Percentiles rank a stretch among this genome's conserved stretches.
Conservation (phyloP, 306 rosid genomes). For the Gillenia trifoliata region DNA sequence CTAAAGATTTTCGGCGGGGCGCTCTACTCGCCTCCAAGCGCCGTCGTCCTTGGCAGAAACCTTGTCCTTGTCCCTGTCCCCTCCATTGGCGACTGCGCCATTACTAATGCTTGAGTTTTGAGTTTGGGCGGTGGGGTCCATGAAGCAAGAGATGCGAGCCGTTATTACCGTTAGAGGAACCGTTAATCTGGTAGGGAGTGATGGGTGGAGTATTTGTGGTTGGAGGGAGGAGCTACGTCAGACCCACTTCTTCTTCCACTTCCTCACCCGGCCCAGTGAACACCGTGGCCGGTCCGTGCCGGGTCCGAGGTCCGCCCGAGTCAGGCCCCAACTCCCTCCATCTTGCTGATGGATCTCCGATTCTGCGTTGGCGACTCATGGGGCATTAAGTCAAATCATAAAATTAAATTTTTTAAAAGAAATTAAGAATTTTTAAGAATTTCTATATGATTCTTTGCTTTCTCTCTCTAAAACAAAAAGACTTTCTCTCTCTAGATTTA, state of each 20-base stretch:
- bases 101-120: conserved; percentile 34
- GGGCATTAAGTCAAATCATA: conserved; percentile 8
- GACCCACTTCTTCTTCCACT: conserved; percentile 99
- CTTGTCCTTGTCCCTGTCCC: conserved; percentile 5
- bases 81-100: conserved; percentile 16
- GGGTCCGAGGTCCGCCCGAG: conserved; percentile 88
- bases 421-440: not conserved
- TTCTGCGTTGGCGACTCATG: conserved; percentile 34
- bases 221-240: conserved; percentile 70
- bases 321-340: conserved; percentile 99
- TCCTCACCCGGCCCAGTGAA: conserved; percentile 97
- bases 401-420: not conserved
- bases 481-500: conserved; percentile 2
- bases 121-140: conserved; percentile 92
- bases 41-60: conserved; percentile 21
- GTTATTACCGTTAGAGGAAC: conserved; percentile 59
- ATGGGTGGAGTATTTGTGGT: conserved; percentile 1
- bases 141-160: conserved; percentile 72
- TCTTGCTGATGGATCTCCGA: conserved; percentile 33
- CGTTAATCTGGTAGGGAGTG: conserved; percentile 30
- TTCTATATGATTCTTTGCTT: not conserved
- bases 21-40: conserved; percentile 26
- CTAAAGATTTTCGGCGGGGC: conserved; percentile 80
- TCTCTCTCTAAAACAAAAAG: not conserved
- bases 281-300: conserved; percentile 95